Percentiles rank a stretch among this genome's conserved stretches.
phyloP scores from a whole-genome alignment of 2,329 filamentous ascomycete genomes.

The Chaetomium globosum region DNA sequence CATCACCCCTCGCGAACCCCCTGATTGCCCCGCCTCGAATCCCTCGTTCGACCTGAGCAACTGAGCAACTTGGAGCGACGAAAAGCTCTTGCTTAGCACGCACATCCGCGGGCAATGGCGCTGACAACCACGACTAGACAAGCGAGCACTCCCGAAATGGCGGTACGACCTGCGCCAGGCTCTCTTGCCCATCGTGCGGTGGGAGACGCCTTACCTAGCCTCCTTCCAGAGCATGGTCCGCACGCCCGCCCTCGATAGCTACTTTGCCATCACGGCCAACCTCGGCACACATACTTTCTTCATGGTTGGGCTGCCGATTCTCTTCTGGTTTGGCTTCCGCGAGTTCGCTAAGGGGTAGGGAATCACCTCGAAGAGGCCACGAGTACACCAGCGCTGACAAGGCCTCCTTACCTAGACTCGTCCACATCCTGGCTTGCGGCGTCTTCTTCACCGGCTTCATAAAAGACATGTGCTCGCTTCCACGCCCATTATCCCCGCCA shows the following conservation, averaged over 20 bases:
- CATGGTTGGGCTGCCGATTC: constrained; percentile 90
- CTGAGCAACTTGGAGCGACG: background rate
- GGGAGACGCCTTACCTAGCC: constrained; percentile 93
- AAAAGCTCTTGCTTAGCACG: constrained; percentile 2
- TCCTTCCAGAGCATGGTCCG: constrained; percentile 79
- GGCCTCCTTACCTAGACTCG: constrained; percentile 50
- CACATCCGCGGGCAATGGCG: background rate
- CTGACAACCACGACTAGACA: constrained; percentile 59
- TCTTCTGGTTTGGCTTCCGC: constrained; percentile 94
- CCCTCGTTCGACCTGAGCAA: background rate
- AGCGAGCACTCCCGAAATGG: constrained; percentile 81
- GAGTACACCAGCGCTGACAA: constrained; percentile 29
- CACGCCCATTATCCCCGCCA: constrained; percentile 87
- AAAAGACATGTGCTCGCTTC: constrained; percentile 91
- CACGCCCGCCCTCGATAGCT: constrained; percentile 84
- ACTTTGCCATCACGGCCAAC: constrained; percentile 96
- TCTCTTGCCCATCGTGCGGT: constrained; percentile 83
- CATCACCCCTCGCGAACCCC: constrained; percentile 7
- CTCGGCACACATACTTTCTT: constrained; percentile 98
- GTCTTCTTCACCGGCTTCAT: constrained; percentile 90
- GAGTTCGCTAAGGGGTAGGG: constrained; percentile 84
- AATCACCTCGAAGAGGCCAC: background rate
- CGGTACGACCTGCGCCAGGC: constrained; percentile 80
- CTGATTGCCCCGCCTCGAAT: constrained; percentile 21
- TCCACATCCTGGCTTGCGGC: constrained; percentile 75